Conservation (phyloP, 305 asterid genomes). For the Solanum hybrid region DNA sequence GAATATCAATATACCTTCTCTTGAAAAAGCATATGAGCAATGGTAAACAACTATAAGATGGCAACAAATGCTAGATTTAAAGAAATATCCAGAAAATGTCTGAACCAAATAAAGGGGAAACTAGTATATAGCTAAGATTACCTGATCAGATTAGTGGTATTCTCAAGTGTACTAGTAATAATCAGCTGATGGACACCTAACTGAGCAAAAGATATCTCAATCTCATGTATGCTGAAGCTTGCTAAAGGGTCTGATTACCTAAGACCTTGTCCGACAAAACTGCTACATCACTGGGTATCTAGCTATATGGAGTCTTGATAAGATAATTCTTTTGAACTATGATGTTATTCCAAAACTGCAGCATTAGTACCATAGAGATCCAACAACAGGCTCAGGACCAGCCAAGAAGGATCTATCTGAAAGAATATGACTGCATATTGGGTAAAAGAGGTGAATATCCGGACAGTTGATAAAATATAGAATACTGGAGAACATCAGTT, state of each 20-base stretch:
- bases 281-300: neutral
- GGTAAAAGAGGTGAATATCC: neutral
- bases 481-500: neutral
- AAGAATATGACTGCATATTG: neutral
- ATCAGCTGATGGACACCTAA: neutral
- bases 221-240: neutral
- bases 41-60: neutral
- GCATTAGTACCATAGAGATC: neutral
- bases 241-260: neutral
- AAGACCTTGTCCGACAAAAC: neutral
- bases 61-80: slow-evolving; percentile 2
- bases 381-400: neutral
- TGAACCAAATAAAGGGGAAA: neutral
- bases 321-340: neutral
- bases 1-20: neutral
- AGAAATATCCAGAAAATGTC: neutral
- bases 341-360: neutral
- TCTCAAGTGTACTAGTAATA: neutral
- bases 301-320: neutral
- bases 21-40: neutral
- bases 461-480: neutral
- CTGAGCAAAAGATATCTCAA: neutral
- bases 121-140: neutral
- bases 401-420: neutral
- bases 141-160: neutral